Conservation (phyloP, 345 rosid genomes). For the Lagerstroemia speciosa region DNA sequence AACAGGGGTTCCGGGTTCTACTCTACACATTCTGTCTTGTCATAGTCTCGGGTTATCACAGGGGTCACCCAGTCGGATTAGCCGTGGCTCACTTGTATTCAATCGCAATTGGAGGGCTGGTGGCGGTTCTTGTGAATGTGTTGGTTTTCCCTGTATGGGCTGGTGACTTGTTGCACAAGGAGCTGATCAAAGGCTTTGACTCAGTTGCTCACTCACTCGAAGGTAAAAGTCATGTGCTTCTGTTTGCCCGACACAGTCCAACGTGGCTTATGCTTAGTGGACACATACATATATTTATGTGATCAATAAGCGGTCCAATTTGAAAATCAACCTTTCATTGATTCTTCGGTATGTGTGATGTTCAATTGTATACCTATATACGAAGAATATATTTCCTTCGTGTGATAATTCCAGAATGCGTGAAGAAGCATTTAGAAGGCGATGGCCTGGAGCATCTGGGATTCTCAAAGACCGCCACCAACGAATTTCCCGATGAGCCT, state of each 20-base stretch:
- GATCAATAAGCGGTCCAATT: too few relatives aligned
- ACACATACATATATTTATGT: too few relatives aligned
- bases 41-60: slow-evolving; percentile 48
- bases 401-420: slow-evolving; percentile 38
- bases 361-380: background rate
- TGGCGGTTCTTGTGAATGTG: slow-evolving; percentile 57
- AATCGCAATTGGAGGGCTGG: slow-evolving; percentile 53
- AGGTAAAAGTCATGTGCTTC: slow-evolving; percentile 32
- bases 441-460: slow-evolving; percentile 39
- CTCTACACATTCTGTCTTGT: slow-evolving; percentile 61
- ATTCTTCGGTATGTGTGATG: too few relatives aligned
- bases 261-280: too few relatives aligned
- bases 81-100: slow-evolving; percentile 59
- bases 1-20: slow-evolving; percentile 52
- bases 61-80: slow-evolving; percentile 50
- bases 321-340: too few relatives aligned
- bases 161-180: slow-evolving; percentile 52
- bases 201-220: slow-evolving; percentile 54
- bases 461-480: slow-evolving; percentile 41
- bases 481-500: slow-evolving; percentile 62
- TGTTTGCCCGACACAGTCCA: too few relatives aligned
- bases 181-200: slow-evolving; percentile 39
- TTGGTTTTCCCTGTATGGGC: slow-evolving; percentile 54
- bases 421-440: slow-evolving; percentile 51
- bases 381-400: background rate